Evolutionary conservation across 805 yeast species (phyloP).

Genomic region (Starmerella stellata): DNA sequence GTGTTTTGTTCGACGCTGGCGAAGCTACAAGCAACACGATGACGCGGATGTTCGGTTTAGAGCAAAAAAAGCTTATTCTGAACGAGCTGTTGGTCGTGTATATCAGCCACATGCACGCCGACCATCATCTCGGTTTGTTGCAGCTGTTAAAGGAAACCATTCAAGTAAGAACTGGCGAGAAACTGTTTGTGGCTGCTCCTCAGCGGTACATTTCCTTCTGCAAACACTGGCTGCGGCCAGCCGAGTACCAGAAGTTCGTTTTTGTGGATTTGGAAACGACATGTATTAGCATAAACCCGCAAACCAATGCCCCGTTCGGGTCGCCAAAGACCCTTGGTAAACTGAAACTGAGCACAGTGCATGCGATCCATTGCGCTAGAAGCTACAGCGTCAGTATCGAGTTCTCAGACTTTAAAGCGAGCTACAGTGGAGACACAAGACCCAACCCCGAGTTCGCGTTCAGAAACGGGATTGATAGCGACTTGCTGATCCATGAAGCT

Average conservation of each 20-base stretch:
- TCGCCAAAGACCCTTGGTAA: no score
- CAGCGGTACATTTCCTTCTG: neutral
- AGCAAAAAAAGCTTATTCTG: conserved; percentile 30
- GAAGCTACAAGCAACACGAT: conserved; percentile 73
- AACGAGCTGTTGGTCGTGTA: conserved; percentile 47
- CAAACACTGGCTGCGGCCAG: neutral
- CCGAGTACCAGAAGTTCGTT: conserved; percentile 23
- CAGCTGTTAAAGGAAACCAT: conserved; percentile 54
- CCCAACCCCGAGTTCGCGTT: conserved; percentile 48
- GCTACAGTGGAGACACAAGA: conserved; percentile 91
- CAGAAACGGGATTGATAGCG: conserved; percentile 49
- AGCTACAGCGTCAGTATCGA: conserved; percentile 51
- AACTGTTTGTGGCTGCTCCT: neutral
- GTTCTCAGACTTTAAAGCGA: conserved; percentile 37
- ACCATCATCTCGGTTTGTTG: conserved; percentile 77
- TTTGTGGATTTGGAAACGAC: conserved; percentile 43
- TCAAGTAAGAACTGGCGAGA: conserved; percentile 1
- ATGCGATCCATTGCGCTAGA: conserved; percentile 71
- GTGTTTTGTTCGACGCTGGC: conserved; percentile 77
- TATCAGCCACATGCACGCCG: conserved; percentile 88
- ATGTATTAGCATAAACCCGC: neutral
- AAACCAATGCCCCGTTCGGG: neutral
- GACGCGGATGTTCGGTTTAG: conserved; percentile 40
- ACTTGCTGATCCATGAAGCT: conserved; percentile 79
- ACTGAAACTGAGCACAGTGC: conserved; percentile 30